phyloP scores from a whole-genome alignment of 495 filamentous ascomycete species.

The Stereocaulon alpinum region DNA sequence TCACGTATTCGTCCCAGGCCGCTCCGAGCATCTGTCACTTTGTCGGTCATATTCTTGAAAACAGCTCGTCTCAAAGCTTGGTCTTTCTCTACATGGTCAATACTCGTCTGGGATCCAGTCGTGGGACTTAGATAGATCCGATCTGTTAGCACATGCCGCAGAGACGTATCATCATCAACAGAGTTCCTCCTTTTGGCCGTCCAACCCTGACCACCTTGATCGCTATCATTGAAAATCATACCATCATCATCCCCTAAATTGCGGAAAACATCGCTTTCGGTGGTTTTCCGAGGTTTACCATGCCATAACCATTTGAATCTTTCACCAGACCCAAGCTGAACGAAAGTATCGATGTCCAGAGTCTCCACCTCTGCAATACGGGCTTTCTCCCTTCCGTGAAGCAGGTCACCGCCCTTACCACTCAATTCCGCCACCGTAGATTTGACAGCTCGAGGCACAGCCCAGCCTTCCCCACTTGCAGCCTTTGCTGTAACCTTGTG shows the following conservation, averaged over 20 bases:
- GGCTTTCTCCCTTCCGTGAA: conserved; percentile 88
- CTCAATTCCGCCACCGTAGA: conserved; percentile 89
- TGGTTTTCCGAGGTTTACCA: conserved; percentile 67
- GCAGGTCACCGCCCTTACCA: conserved; percentile 90
- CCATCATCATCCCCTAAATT: conserved; percentile 43
- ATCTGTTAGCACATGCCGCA: conserved; percentile 13
- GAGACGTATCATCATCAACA: conserved; percentile 28
- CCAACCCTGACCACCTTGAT: conserved; percentile 40
- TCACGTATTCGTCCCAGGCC: conserved; percentile 78
- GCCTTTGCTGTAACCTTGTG: conserved; percentile 79
- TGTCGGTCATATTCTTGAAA: conserved; percentile 68
- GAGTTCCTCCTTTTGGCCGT: conserved; percentile 43
- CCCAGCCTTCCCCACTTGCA: conserved; percentile 71
- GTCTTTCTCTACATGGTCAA: conserved; percentile 49
- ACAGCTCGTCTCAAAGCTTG: conserved; percentile 53
- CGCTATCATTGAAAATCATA: conserved; percentile 58
- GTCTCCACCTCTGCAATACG: conserved; percentile 90
- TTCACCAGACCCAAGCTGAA: conserved; percentile 64
- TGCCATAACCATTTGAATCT: conserved; percentile 89
- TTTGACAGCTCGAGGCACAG: conserved; percentile 80
- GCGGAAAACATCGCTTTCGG: conserved; percentile 39
- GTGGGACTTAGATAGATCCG: conserved; percentile 10
- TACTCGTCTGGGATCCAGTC: conserved; percentile 17
- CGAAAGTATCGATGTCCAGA: conserved; percentile 73
- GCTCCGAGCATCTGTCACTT: conserved; percentile 72